Conservation (phyloP, 768 basidiomycete species). For the Suillus hirtellus region DNA sequence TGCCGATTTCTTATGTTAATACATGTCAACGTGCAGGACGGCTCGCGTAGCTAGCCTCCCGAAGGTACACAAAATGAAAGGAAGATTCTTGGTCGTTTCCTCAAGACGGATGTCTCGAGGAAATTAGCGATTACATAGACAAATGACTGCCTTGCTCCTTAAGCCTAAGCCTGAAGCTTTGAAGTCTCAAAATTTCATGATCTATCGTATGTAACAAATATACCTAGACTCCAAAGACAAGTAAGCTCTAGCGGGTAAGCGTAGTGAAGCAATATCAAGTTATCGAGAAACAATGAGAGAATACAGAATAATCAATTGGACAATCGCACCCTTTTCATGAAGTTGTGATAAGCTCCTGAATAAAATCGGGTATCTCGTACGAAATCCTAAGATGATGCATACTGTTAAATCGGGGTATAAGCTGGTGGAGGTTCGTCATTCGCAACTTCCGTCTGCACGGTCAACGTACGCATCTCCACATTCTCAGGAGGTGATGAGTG, state of each 20-base stretch:
- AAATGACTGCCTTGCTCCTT: neutral
- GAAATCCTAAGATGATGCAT: neutral
- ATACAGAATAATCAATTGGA: neutral
- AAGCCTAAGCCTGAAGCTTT: neutral
- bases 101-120: neutral
- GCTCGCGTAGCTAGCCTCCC: neutral
- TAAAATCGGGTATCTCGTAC: neutral
- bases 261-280: neutral
- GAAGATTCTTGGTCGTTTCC: neutral
- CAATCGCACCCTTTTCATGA: neutral
- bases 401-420: conserved; percentile 24
- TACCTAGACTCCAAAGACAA: neutral
- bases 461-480: conserved; percentile 10
- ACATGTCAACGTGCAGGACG: neutral
- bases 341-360: neutral
- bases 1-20: neutral
- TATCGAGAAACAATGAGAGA: neutral
- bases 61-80: neutral
- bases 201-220: neutral
- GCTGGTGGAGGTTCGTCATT: conserved; percentile 27
- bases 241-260: neutral
- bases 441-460: conserved; percentile 18
- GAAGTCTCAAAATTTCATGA: neutral
- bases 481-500: neutral
- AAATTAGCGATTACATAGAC: neutral